Percentiles rank a stretch among this genome's conserved stretches.
phyloP scores from a whole-genome alignment of 179 eudicot species.

The Silene vulgaris region DNA sequence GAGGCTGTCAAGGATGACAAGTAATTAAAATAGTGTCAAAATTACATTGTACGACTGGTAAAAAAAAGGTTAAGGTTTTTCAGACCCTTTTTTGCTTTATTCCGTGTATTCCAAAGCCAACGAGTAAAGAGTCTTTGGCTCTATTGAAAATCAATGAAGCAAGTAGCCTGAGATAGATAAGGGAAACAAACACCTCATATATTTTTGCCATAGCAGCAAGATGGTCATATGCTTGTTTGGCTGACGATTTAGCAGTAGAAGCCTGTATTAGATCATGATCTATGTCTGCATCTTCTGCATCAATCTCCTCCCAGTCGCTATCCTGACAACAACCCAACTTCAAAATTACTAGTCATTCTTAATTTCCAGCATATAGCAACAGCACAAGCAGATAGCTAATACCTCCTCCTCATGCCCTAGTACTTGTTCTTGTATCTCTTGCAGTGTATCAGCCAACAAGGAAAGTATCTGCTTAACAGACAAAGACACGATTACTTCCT shows the following conservation, averaged over 20 bases:
- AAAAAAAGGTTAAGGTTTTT: neutral
- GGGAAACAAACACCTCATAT: slow-evolving; percentile 46
- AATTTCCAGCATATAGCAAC: neutral
- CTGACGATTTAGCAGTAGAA: slow-evolving; percentile 34
- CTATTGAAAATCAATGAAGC: neutral
- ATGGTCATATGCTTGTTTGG: slow-evolving; percentile 54
- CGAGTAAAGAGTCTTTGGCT: neutral
- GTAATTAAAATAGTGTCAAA: neutral
- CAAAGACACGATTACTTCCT: neutral
- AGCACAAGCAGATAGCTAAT: slow-evolving; percentile 18
- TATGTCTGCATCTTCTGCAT: slow-evolving; percentile 45
- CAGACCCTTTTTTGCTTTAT: neutral
- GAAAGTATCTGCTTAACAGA: slow-evolving; percentile 55
- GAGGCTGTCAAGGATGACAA: neutral
- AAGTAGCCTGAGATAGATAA: neutral
- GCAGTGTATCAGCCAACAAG: slow-evolving; percentile 66
- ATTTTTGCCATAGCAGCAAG: slow-evolving; percentile 80
- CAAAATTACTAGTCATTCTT: neutral
- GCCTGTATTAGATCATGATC: slow-evolving; percentile 41
- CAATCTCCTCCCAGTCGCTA: slow-evolving; percentile 94
- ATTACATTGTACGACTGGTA: neutral
- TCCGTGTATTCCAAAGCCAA: neutral
- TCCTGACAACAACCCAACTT: slow-evolving; percentile 44
- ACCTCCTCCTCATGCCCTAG: slow-evolving; percentile 60
- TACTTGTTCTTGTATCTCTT: slow-evolving; percentile 88